Base-by-base conservation (phyloP, 495 filamentous ascomycete species). In the Xylaria sp. region DNA sequence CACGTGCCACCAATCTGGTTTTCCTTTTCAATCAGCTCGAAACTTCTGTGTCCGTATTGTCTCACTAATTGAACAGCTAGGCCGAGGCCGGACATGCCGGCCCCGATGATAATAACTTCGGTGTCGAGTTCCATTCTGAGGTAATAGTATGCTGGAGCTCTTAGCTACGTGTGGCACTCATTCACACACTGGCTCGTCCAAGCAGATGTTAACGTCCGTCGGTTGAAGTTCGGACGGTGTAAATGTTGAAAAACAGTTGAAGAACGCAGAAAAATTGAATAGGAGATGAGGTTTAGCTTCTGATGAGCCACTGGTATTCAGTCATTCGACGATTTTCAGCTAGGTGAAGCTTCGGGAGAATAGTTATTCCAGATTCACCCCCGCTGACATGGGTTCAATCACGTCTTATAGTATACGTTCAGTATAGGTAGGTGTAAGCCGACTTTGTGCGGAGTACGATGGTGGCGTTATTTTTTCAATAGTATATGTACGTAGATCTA, bases 1-100 rank as follows among this genome's bases (percentile, higher is more conserved):
- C 89, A 91, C 7, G 89, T 90, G 9, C 90, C 89, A n/a, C 89
- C 90, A 69, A 90, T 85, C 1, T 86, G 88, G 0, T 84, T 81
- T 68, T 88, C 85, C 43, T 86, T 80, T 5, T 91, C 89, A 72
- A 91, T 90, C 50, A 91, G 83, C 19, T 88, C 78, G 71, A 91
- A 91, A 87, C 73, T 90, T 88, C 67, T 85, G 88, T 26, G 86
- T 86, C 3, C 90, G 81, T 24, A 80, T 76, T 69, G 87, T 78
- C 61, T 61, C 71, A 88, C 90, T 67, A 92, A 70, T 19, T 84
- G 82, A 74, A 87, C 89, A 11, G 82, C 89, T 83, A 89, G 84
- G 5, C 89, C 90, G 70, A 92, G 88, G 0, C 88, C 90, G 4
- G 87, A 89, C 75, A 88, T 87, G 0, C 90, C 90, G 1, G 89